These are phyloP conservation scores for Lactarius sanguifluus DNA, from an alignment of 768 basidiomycete genomes.

Conservation along the genomic window DNA sequence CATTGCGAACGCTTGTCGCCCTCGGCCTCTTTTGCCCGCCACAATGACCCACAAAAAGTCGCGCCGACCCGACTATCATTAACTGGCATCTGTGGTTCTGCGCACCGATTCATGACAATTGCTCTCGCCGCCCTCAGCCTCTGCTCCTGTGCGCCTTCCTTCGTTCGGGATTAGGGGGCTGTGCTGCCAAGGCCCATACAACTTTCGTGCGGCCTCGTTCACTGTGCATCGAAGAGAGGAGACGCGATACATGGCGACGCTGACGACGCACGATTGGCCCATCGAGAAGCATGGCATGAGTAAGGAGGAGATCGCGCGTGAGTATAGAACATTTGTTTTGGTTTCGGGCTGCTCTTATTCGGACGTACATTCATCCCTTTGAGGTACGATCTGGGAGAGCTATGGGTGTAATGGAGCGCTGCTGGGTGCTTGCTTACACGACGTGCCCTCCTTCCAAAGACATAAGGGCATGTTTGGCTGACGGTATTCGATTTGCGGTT, in stretches of 20 bases:
- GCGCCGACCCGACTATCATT: background rate
- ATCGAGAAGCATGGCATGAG: slow-evolving; percentile 4
- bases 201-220: too few species aligned
- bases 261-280: background rate
- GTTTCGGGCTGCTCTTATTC: too few species aligned
- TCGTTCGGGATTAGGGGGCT: background rate
- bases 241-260: background rate
- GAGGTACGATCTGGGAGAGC: background rate
- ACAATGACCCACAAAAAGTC: too few species aligned
- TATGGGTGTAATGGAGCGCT: too few species aligned
- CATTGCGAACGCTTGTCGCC: too few species aligned
- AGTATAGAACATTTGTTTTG: background rate
- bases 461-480: background rate
- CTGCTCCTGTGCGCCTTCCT: slow-evolving; percentile 11
- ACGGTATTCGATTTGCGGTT: slow-evolving; percentile 1
- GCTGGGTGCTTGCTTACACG: background rate
- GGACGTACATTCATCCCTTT: too few species aligned
- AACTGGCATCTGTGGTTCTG: slow-evolving; percentile 8
- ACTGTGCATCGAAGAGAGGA: slow-evolving; percentile 1
- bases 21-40: too few species aligned
- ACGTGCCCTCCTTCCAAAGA: background rate
- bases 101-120: background rate
- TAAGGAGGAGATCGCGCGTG: slow-evolving; percentile 13
- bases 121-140: background rate
- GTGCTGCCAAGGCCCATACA: too few species aligned